Evolutionary conservation across 768 basidiomycete species (phyloP).

Genomic region (Tremella yokohamensis): DNA sequence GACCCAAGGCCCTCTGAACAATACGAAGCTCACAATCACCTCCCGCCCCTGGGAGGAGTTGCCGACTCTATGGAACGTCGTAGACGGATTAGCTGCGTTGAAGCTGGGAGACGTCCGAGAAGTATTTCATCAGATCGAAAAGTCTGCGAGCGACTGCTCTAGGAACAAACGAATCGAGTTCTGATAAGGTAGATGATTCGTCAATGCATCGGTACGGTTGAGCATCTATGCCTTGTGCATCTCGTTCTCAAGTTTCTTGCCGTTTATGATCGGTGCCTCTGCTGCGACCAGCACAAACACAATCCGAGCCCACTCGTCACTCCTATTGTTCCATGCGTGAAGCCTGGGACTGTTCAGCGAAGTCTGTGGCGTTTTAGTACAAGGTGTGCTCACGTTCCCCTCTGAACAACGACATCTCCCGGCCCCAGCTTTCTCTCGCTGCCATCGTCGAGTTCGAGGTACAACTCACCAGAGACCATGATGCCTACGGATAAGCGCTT

Average conservation of each 20-base stretch:
- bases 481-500: background rate
- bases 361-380: background rate
- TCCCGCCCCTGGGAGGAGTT: too few species aligned
- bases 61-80: too few species aligned
- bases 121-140: too few species aligned
- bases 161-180: too few species aligned
- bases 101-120: too few species aligned
- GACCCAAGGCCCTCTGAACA: too few species aligned
- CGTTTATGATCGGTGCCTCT: background rate
- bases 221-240: too few species aligned
- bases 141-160: too few species aligned
- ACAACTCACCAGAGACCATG: background rate
- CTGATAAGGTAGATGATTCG: too few species aligned
- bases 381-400: background rate
- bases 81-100: too few species aligned
- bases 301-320: background rate
- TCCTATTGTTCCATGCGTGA: background rate
- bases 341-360: background rate
- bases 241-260: background rate
- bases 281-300: background rate
- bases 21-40: too few species aligned
- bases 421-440: background rate
- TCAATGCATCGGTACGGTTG: too few species aligned
- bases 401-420: conserved; percentile 1
- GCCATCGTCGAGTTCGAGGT: background rate